Evolutionary conservation across 176 grass and related monocot species (phyloP), one percentile per base, ranked within the genome.

Genomic region (Thalia dealbata): DNA sequence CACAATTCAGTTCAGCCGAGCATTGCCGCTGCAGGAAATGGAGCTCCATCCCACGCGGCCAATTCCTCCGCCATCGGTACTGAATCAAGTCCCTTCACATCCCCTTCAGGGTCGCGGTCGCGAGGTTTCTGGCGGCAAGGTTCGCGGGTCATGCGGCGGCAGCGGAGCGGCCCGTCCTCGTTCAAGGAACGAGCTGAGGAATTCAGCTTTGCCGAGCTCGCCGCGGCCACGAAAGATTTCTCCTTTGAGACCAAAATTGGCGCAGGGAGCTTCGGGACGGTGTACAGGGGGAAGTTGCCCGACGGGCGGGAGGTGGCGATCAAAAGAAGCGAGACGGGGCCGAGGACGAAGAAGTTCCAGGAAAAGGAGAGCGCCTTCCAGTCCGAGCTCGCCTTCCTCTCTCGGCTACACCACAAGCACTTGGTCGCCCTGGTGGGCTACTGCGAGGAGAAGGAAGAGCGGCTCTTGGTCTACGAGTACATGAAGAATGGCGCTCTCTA

Each of bases 401-500:
- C 90, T 0, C 87, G 95, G 0, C 87, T 93, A 58, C 91, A 99
- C 85, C 95, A 99, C 88, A 99, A 95, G 72, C 95, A 99, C 86
- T 84, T 99, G 59, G 95, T 93, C 16, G 80, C 83, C 7, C 74
- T 95, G 4, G 78, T 95, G 0, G 95, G 95, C 0, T 99, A 91
- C 78, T 99, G 95, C 77, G 83, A 88, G 63, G 90, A 99, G 76
- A 60, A 76, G 24, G 85, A 91, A 23, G 95, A 99, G 85, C 67
- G 95, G 19, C 63, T 99, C 29, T 79, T 99, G 1, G 90, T 99
- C 12, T 99, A 99, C 81, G 95, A 99, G 67, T 89, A 81, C 87
- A 99, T 99, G 95, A 93, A 95, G 82, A 88, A 99, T 63, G 95
- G 95, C 19, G 87, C 95, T 44, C 85, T 99, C 1, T 86, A 87